Evolutionary conservation across 2,329 filamentous ascomycete genomes (phyloP).

Genomic region (Ceratocystis variospora): DNA sequence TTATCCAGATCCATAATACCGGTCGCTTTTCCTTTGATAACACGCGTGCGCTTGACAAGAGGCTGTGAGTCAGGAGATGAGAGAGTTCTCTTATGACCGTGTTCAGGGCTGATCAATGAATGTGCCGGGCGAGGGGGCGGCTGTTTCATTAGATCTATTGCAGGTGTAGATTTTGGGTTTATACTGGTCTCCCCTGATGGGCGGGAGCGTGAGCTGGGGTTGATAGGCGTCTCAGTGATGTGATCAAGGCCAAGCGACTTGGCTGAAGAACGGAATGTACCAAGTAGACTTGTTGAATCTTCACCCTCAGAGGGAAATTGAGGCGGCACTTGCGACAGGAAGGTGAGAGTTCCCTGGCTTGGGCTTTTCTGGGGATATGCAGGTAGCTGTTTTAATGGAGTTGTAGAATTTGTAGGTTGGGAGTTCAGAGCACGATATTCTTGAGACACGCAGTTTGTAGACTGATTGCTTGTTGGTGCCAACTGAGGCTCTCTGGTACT

Average conservation of each 20-base stretch:
- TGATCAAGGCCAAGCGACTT: slow-evolving; percentile 2
- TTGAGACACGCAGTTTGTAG: neutral
- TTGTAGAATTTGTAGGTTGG: neutral
- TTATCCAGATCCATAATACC: slow-evolving; percentile 16
- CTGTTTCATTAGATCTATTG: slow-evolving; percentile 10
- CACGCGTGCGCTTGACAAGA: slow-evolving; percentile 16
- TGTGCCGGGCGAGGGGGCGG: slow-evolving; percentile 7
- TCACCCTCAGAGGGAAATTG: neutral
- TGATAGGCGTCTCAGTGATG: neutral
- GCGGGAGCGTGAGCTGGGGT: neutral
- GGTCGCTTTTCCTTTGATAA: slow-evolving; percentile 3
- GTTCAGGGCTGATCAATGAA: slow-evolving; percentile 8
- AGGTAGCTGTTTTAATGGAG: neutral
- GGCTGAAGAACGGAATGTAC: neutral
- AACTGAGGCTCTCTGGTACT: neutral
- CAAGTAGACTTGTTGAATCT: slow-evolving; percentile 4
- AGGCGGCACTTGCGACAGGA: slow-evolving; percentile 10
- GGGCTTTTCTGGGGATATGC: neutral
- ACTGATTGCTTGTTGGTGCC: neutral
- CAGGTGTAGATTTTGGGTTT: neutral
- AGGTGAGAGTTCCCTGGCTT: neutral
- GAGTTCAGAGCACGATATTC: neutral
- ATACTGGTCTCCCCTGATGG: neutral
- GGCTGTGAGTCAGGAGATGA: slow-evolving; percentile 16
- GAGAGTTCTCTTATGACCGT: slow-evolving; percentile 15